phyloP scores from a whole-genome alignment of 768 basidiomycete genomes.

The Mycena leptocephala region DNA sequence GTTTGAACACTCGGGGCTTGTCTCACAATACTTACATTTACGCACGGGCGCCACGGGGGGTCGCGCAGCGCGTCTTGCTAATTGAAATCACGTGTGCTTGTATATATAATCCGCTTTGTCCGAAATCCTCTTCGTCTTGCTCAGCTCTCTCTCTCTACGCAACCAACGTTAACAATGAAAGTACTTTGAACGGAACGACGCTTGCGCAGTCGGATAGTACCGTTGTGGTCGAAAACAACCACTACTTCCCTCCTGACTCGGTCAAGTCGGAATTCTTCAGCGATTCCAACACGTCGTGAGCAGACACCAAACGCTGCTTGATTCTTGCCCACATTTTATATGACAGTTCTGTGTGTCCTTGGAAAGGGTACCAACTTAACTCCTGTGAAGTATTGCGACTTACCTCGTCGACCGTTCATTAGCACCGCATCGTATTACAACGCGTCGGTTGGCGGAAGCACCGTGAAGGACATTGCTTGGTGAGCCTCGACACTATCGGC shows the following conservation, averaged over 20 bases:
- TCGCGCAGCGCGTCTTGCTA: constrained; percentile 23
- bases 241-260: constrained; percentile 79
- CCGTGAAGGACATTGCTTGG: constrained; percentile 78
- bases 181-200: constrained; percentile 65
- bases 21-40: neutral
- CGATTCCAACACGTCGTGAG: constrained; percentile 70
- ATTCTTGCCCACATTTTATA: neutral
- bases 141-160: neutral
- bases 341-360: constrained; percentile 69
- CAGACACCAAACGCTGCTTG: neutral
- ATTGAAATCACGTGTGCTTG: constrained; percentile 8
- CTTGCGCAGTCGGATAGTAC: constrained; percentile 75
- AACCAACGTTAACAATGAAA: constrained; percentile 55
- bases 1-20: neutral
- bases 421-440: constrained; percentile 81
- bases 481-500: constrained; percentile 43
- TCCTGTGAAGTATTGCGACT: neutral
- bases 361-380: constrained; percentile 74
- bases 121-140: too few relatives aligned
- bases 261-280: constrained; percentile 64
- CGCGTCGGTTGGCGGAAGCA: constrained; percentile 63
- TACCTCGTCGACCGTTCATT: constrained; percentile 4
- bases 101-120: neutral
- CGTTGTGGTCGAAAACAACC: constrained; percentile 75
- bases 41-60: neutral